Evolutionary conservation across 2,329 filamentous ascomycete genomes (phyloP), one percentile per base, ranked within the genome.

Genomic region (Claviceps pazoutovae): DNA sequence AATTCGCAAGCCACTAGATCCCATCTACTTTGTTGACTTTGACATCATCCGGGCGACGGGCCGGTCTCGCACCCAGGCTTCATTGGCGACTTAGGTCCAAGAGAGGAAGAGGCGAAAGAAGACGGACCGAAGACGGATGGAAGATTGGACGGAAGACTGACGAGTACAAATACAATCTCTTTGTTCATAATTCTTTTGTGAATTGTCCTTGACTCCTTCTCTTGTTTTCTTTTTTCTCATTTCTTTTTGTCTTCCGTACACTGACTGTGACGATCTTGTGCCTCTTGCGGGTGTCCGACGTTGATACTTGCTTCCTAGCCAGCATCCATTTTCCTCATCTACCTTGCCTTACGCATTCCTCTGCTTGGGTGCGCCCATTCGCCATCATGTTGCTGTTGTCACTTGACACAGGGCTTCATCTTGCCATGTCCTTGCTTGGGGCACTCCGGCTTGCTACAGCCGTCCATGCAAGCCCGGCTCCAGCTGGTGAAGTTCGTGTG

Each of bases 401-500:
- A 30, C 9, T 45, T 4, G 23, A 26, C 16, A 45, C 21, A 23
- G 14, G 14, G 6, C 14, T 34, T 5, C 14, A n/a, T 13, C 44
- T 17, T 11, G 44, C 19, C 30, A 13, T 23, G 41, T 21, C 26
- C 17, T 17, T 54, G 2, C 37, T 52, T 11, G 14, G 17, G 19
- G 23, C 47, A 11, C 30, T 54, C 4, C 45, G 45, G 17, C 43
- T 54, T 49, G 50, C 46, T 36, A 42, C 42, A 30, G 30, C 36
- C 26, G 34, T 43, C 36, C 36, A 23, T 5, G 21, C 23, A 17
- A 39, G 39, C 34, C 36, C 14, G 37, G 14, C 41, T 11, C 17
- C 50, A 13, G 41, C 43, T 3, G n/a, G 14, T 43, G 26, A 23
- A 13, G 26, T 34, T 51, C 19, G 14, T 19, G 21, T 23, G 23